Evolutionary conservation across 2,329 filamentous ascomycete species (phyloP).

Genomic region (Calonectria crousiana): DNA sequence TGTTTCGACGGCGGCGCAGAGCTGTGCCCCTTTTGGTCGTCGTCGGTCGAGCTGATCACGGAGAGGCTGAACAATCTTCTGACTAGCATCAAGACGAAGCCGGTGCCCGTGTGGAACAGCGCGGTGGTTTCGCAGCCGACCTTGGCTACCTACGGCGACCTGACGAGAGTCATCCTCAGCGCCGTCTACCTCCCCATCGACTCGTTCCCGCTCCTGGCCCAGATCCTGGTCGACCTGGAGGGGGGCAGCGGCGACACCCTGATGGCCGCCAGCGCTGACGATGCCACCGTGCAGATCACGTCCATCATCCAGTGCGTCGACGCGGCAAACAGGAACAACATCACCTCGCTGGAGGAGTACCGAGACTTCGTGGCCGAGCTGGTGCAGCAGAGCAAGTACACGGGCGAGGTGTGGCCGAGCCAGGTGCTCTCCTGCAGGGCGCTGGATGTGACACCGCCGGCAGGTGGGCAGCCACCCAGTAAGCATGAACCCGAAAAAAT

Average conservation of each 20-base stretch:
- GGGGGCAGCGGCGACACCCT: background rate
- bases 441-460: background rate
- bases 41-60: background rate
- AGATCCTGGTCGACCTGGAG: constrained; percentile 1
- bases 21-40: background rate
- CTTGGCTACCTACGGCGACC: background rate
- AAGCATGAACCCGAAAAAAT: background rate
- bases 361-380: background rate
- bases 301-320: constrained; percentile 4
- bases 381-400: constrained; percentile 1
- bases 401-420: background rate
- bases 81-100: background rate
- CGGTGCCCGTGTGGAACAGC: background rate
- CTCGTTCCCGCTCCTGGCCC: background rate
- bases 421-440: background rate
- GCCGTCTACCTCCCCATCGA: background rate
- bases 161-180: background rate
- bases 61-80: background rate
- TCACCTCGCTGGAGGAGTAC: background rate
- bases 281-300: background rate
- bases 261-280: background rate
- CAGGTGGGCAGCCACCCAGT: background rate
- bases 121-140: background rate
- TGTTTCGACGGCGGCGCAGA: background rate
- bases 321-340: constrained; percentile 1